A percentile compares a stretch with the other conserved stretches of the same genome.
phyloP scores from a whole-genome alignment of 129 eudicot species.

The Flaveria robusta region DNA sequence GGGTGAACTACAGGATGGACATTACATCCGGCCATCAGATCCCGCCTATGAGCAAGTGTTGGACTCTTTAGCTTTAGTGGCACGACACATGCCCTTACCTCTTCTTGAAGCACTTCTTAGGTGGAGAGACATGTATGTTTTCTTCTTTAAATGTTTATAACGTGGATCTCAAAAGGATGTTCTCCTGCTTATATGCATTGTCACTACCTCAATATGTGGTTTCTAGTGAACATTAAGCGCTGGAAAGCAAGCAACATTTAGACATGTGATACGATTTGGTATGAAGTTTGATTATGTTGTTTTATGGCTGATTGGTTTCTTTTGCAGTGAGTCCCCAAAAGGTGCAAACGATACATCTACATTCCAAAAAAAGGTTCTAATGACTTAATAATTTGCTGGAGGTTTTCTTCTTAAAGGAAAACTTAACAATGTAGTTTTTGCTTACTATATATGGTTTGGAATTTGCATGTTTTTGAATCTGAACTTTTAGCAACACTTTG shows the following conservation, averaged over 20 bases:
- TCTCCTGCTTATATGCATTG: conserved; percentile 14
- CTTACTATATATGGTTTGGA: conserved; percentile 6
- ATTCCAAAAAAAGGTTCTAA: conserved; percentile 79
- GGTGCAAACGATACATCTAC: conserved; percentile 92
- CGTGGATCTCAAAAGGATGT: not conserved
- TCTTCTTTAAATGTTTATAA: not conserved
- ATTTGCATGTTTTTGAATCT: conserved; percentile 27
- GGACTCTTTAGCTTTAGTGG: conserved; percentile 91
- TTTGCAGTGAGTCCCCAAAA: conserved; percentile 92
- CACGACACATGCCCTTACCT: conserved; percentile 86
- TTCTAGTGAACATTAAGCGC: too few species aligned
- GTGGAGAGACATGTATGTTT: conserved; percentile 82
- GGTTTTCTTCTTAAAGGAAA: not conserved
- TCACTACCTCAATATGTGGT: not conserved
- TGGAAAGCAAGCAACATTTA: not conserved
- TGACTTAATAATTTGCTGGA: not conserved
- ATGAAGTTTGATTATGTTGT: conserved; percentile 12
- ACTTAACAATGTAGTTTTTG: not conserved
- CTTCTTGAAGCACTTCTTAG: conserved; percentile 85
- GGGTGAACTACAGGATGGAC: conserved; percentile 72
- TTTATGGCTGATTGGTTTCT: conserved; percentile 24
- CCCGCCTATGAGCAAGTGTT: conserved; percentile 90
- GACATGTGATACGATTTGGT: not conserved
- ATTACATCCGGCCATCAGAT: conserved; percentile 76
- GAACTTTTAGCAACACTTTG: conserved; percentile 20